These are phyloP conservation scores for Streptanthus diversifolius DNA, from an alignment of 345 rosid species.

Conservation along the genomic window DNA sequence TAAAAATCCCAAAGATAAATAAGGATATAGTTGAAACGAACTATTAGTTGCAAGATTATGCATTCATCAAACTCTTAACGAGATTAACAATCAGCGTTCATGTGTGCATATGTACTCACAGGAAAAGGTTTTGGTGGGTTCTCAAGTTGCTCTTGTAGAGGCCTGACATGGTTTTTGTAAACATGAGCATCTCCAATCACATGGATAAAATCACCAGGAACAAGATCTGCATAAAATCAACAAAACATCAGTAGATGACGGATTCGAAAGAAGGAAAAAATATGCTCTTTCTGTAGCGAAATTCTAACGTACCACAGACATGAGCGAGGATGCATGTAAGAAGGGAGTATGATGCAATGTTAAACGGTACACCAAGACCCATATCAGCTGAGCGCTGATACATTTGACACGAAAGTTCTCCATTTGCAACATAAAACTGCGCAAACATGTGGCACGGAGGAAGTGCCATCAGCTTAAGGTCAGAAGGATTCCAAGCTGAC, in stretches of 20 bases:
- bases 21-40: background rate
- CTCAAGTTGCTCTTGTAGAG: constrained; percentile 87
- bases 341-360: constrained; percentile 92
- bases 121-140: constrained; percentile 93
- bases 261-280: background rate
- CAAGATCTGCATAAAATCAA: constrained; percentile 52
- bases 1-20: constrained; percentile 6
- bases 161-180: constrained; percentile 70
- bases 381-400: constrained; percentile 97
- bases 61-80: constrained; percentile 1
- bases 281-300: background rate
- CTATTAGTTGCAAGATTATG: background rate
- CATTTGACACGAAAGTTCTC: constrained; percentile 95
- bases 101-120: constrained; percentile 41
- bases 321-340: constrained; percentile 91
- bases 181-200: constrained; percentile 92
- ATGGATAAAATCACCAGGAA: constrained; percentile 85
- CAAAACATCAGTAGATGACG: background rate
- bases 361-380: constrained; percentile 97
- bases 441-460: constrained; percentile 99
- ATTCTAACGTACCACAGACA: constrained; percentile 62
- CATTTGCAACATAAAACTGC: constrained; percentile 89
- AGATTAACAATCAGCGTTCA: background rate
- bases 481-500: constrained; percentile 98
- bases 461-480: constrained; percentile 88